Conservation (phyloP, 805 yeast genomes). For the Ogataea glucozyma region DNA sequence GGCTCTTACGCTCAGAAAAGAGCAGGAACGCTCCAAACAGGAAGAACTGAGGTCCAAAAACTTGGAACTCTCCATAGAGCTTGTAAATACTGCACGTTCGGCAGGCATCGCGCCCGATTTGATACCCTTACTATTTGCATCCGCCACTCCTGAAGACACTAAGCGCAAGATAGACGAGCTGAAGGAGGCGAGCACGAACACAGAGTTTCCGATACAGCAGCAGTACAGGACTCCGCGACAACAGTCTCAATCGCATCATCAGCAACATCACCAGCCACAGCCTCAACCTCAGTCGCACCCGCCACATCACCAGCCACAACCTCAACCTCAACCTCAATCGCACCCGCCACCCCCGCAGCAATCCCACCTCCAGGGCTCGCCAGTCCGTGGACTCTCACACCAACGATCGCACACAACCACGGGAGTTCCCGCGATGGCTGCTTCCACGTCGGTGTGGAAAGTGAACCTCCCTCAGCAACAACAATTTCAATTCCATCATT, state of each 20-base stretch:
- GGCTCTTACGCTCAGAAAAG: conserved; percentile 39
- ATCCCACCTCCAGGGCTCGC: conserved; percentile 20
- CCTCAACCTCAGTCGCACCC: too few relatives aligned
- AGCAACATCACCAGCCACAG: too few relatives aligned
- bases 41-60: conserved; percentile 38
- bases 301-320: too few relatives aligned
- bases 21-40: conserved; percentile 45
- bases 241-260: background rate
- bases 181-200: background rate
- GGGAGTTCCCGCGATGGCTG: conserved; percentile 23
- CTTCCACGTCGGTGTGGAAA: conserved; percentile 38
- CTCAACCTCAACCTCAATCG: conserved; percentile 2
- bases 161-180: conserved; percentile 16
- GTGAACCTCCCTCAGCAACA: conserved; percentile 35
- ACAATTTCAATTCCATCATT: conserved; percentile 39
- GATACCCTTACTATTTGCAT: conserved; percentile 29
- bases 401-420: conserved; percentile 31
- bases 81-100: conserved; percentile 34
- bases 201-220: background rate
- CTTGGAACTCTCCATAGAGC: conserved; percentile 37
- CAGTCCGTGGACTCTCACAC: conserved; percentile 23
- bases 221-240: conserved; percentile 7
- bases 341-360: conserved; percentile 5
- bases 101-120: conserved; percentile 27
- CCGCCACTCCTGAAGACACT: conserved; percentile 17